phyloP scores from a whole-genome alignment of 2,329 filamentous ascomycete species.

The Cryphonectria japonica region DNA sequence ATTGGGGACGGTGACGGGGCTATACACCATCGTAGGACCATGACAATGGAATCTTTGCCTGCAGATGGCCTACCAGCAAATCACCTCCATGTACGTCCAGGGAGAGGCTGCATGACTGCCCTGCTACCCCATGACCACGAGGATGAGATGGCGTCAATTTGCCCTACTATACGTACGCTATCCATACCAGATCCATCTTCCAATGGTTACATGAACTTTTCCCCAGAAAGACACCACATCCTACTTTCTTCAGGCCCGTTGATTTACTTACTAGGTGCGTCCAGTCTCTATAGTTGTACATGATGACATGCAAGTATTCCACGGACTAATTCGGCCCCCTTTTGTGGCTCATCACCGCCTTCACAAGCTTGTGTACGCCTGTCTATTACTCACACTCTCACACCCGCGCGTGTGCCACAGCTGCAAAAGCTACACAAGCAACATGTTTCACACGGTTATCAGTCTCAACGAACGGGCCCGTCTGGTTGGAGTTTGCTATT shows the following conservation, averaged over 20 bases:
- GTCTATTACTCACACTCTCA: constrained; percentile 6
- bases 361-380: constrained; percentile 3
- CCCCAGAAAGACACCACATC: neutral
- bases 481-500: constrained; percentile 27
- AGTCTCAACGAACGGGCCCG: constrained; percentile 13
- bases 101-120: constrained; percentile 27
- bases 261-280: neutral
- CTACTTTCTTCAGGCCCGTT: neutral
- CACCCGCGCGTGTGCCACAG: constrained; percentile 16
- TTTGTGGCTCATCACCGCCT: constrained; percentile 9
- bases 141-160: neutral
- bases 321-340: neutral
- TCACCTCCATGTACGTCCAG: neutral
- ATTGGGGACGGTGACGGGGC: neutral
- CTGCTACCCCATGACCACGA: constrained; percentile 26
- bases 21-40: neutral
- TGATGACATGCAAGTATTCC: constrained; percentile 3
- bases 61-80: constrained; percentile 1
- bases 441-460: constrained; percentile 24
- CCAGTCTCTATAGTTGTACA: neutral
- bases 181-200: neutral
- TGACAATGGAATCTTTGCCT: neutral
- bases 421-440: constrained; percentile 10
- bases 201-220: neutral
- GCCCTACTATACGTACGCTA: neutral